Percentiles rank a stretch among this genome's conserved stretches.
phyloP scores from a whole-genome alignment of 306 rosid species.

The Cucumis sativus region Cucumber_9930_V3 NC_026657.2:15916001-15916500 shows the following conservation, averaged over 20 bases:
- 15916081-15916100: not conserved
- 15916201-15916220: not conserved
- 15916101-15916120: not conserved
- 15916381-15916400: not conserved
- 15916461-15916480: no score
- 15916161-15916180: not conserved
- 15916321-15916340: not conserved
- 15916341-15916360: not conserved
- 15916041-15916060: conserved; percentile 16
- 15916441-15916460: not conserved
- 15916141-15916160: not conserved
- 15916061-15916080: not conserved
- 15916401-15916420: not conserved
- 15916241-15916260: conserved; percentile 5
- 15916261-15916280: not conserved
- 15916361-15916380: not conserved
- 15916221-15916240: not conserved
- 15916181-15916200: not conserved
- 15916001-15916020: not conserved
- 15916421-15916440: not conserved
- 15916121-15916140: not conserved
- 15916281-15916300: no score
- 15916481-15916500: not conserved
- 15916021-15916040: not conserved
- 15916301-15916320: not conserved